Evolutionary conservation across 1,284 basidiomycete species (phyloP).

Genomic region (Boletus hoseneyae): DNA sequence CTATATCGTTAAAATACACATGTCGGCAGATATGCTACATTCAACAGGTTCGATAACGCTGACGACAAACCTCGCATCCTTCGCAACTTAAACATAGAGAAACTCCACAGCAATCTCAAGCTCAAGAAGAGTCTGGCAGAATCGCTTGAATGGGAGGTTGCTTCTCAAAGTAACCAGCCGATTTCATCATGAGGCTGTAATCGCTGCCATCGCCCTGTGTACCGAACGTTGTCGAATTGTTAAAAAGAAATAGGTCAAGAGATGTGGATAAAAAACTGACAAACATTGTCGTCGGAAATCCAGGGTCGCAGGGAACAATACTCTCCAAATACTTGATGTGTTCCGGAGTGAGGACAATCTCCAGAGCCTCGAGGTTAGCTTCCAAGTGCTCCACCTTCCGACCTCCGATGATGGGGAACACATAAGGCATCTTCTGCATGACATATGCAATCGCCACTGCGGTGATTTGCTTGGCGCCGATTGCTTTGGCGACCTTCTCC

Average conservation of each 20-base stretch:
- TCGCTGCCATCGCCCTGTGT: constrained; percentile 30
- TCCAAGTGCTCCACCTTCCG: constrained; percentile 49
- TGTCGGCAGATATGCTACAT: no score
- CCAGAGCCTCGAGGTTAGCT: constrained; percentile 47
- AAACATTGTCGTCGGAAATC: constrained; percentile 41
- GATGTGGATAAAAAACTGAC: constrained; percentile 28
- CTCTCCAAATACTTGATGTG: constrained; percentile 45
- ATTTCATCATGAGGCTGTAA: constrained; percentile 11
- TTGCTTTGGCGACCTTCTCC: constrained; percentile 2
- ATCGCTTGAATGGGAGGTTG: constrained; percentile 19
- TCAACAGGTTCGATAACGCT: no score
- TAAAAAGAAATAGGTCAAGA: constrained; percentile 28
- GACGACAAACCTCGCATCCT: no score
- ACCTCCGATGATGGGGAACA: constrained; percentile 41
- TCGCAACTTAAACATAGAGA: no score
- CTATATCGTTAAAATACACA: no score
- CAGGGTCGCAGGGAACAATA: constrained; percentile 39
- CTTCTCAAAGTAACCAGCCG: constrained; percentile 29
- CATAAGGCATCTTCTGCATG: no score
- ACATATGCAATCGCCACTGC: no score
- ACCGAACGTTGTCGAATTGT: not conserved
- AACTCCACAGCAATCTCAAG: no score
- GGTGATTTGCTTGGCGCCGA: not conserved
- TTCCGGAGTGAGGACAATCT: constrained; percentile 39
- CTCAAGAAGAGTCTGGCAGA: constrained; percentile 17